phyloP scores from a whole-genome alignment of 768 basidiomycete species.

The Sutorius australiensis region DNA sequence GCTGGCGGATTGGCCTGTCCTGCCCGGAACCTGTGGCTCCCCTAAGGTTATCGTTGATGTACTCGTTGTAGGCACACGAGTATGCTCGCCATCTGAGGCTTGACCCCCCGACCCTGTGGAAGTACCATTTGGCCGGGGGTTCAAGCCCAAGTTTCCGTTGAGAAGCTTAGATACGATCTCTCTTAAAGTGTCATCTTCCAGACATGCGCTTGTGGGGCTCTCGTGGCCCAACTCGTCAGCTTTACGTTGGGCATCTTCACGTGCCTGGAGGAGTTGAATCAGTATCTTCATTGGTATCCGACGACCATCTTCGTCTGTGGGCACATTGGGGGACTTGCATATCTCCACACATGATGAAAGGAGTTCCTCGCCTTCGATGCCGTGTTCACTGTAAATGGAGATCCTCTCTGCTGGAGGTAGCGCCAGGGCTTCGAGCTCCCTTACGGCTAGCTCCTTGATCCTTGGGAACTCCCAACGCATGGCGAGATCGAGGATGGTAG shows the following conservation, averaged over 20 bases:
- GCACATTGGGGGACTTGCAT: constrained; percentile 48
- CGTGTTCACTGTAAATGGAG: constrained; percentile 50
- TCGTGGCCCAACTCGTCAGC: constrained; percentile 27
- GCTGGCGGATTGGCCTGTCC: not conserved
- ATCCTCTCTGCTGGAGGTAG: constrained; percentile 52
- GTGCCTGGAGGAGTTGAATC: constrained; percentile 48
- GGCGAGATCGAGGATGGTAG: constrained; percentile 49
- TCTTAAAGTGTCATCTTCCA: constrained; percentile 29
- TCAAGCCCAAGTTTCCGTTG: constrained; percentile 24
- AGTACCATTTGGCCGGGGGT: constrained; percentile 5
- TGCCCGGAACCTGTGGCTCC: constrained; percentile 12
- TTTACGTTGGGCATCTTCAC: constrained; percentile 45
- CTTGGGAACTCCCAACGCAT: constrained; percentile 53
- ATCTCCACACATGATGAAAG: constrained; percentile 50
- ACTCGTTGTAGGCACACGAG: not conserved
- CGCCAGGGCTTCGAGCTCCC: constrained; percentile 47
- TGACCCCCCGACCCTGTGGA: constrained; percentile 19
- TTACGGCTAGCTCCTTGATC: constrained; percentile 48
- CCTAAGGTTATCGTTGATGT: not conserved
- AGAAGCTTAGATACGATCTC: constrained; percentile 34
- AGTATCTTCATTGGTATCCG: constrained; percentile 54
- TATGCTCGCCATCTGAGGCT: constrained; percentile 4
- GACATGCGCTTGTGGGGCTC: constrained; percentile 32
- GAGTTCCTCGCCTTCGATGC: constrained; percentile 49
- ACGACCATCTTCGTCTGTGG: constrained; percentile 49